These are phyloP conservation scores for Mycena indigotica DNA, from an alignment of 768 basidiomycete genomes.

Conservation along the genomic window DNA sequence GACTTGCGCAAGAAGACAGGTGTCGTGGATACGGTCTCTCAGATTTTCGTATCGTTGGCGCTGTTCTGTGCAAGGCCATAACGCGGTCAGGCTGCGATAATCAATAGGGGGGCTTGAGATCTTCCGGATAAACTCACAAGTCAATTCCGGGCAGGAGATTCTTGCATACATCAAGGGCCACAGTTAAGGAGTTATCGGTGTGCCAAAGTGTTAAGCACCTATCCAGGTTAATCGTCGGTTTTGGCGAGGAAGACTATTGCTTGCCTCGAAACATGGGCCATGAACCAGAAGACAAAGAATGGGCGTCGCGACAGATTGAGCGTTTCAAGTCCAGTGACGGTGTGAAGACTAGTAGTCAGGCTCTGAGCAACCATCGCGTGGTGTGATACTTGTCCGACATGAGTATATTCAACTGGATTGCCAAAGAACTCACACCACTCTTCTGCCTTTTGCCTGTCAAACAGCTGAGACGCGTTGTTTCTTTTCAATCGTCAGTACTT, in stretches of 20 bases:
- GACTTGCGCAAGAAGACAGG: conserved; percentile 53
- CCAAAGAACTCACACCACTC: conserved; percentile 61
- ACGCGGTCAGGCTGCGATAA: conserved; percentile 45
- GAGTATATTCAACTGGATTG: conserved; percentile 6
- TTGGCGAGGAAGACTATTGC: conserved; percentile 16
- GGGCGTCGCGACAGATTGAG: conserved; percentile 59
- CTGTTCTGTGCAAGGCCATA: conserved; percentile 74
- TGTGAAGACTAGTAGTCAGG: conserved; percentile 59
- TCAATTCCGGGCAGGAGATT: conserved; percentile 63
- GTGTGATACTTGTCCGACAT: conserved; percentile 50
- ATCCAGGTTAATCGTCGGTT: conserved; percentile 7
- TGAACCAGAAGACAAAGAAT: conserved; percentile 76
- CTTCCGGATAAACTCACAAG: conserved; percentile 39
- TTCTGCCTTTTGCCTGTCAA: conserved; percentile 58
- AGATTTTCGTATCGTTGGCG: conserved; percentile 49
- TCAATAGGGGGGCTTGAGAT: conserved; percentile 6
- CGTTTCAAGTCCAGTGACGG: conserved; percentile 53
- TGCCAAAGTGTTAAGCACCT: conserved; percentile 64
- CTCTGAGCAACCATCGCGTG: conserved; percentile 62
- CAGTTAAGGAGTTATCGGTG: conserved; percentile 55
- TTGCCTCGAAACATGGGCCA: conserved; percentile 66
- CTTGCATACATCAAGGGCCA: conserved; percentile 65
- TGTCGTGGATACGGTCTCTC: conserved; percentile 45
- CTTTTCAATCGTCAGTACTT: background rate
- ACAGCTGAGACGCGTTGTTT: conserved; percentile 39